Base-by-base conservation (phyloP, 768 basidiomycete species). In the Tulasnella sp. region DNA sequence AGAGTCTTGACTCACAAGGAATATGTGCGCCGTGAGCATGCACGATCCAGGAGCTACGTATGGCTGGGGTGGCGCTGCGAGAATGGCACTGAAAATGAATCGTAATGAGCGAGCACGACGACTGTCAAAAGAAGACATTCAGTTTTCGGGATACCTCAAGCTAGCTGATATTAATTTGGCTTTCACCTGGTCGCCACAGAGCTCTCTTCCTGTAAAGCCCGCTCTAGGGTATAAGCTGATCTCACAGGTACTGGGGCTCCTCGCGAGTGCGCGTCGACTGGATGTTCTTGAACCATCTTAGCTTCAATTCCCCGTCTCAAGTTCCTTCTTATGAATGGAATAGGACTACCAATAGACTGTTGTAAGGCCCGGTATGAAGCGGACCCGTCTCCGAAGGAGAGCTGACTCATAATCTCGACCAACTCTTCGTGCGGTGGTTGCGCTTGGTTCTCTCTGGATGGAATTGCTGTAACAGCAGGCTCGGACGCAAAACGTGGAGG, bases 321-420 rank as follows among this genome's bases (percentile, higher is more conserved):
- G 42, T 56, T 56, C 2, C 54, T 15, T n/a, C 42, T 43, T 12
- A 56, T 12, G 17, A 56, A 56, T 9, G 54, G 54, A n/a, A 31
- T 19, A 11, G 41, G 38, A 8, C 25, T 24, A 19, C 54, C 27
- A 15, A 44, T 19, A 30, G 54, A 3, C 11, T 56, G 54, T 19
- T 22, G 10, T 1, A 19, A 42, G 15, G 10, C 19, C 2, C 54
- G 41, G 15, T 56, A 56, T 48, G n/a, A 7, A n/a, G 45, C 45
- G 19, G 45, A 48, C 19, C n/a, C 45, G 19, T 48, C 45, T 5
- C 8, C 45, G 19, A 48, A 48, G 45, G 45, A 48, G 5, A 48
- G 45, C 10, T 48, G 8, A 21, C 25, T n/a, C n/a, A 48, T 21
- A n/a, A 27, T 27, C n/a, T 19, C n/a, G 5, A 48, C 25, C n/a